A percentile compares a stretch with the other conserved stretches of the same genome.
Conservation (phyloP, 108 stramenopile genomes). For the Pinguiococcus pyrenoidosus region DNA sequence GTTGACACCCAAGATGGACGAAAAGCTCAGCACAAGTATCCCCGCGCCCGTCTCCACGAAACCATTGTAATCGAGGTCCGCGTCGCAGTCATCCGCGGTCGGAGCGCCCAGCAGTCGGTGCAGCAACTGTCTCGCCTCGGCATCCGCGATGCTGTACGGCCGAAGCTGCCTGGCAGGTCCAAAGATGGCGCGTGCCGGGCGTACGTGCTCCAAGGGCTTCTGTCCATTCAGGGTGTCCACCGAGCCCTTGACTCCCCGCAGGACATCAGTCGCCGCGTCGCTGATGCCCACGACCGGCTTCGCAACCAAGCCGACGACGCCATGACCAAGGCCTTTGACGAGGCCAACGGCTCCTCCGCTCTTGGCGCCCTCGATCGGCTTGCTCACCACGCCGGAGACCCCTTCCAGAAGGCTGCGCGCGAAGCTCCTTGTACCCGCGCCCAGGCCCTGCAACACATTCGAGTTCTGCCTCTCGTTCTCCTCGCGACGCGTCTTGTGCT, state of each 20-base stretch:
- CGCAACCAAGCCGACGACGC: constrained; percentile 64
- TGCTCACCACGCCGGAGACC: constrained; percentile 35
- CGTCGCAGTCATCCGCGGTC: too few relatives aligned
- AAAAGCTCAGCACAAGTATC: too few relatives aligned
- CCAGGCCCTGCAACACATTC: constrained; percentile 50
- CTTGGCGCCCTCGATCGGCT: constrained; percentile 64
- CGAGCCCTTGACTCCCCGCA: constrained; percentile 62
- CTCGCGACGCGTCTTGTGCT: constrained; percentile 25
- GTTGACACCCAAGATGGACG: too few relatives aligned
- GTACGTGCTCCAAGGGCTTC: too few relatives aligned
- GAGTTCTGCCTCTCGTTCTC: constrained; percentile 27
- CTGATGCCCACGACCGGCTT: constrained; percentile 81
- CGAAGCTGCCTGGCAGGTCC: too few relatives aligned
- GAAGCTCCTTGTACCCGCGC: constrained; percentile 39
- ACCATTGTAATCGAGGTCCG: too few relatives aligned
- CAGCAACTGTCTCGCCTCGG: too few relatives aligned
- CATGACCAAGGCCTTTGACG: constrained; percentile 49
- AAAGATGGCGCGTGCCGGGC: too few relatives aligned
- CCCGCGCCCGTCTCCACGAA: too few relatives aligned
- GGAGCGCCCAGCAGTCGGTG: too few relatives aligned
- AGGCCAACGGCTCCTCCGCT: constrained; percentile 61
- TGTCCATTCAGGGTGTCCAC: too few relatives aligned
- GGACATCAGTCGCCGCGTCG: constrained; percentile 70
- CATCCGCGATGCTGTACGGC: too few relatives aligned
- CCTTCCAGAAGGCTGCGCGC: neutral